Percentiles rank a stretch among this genome's conserved stretches.
Conservation (phyloP, 1,284 basidiomycete species). For the Trametes sp. region DNA sequence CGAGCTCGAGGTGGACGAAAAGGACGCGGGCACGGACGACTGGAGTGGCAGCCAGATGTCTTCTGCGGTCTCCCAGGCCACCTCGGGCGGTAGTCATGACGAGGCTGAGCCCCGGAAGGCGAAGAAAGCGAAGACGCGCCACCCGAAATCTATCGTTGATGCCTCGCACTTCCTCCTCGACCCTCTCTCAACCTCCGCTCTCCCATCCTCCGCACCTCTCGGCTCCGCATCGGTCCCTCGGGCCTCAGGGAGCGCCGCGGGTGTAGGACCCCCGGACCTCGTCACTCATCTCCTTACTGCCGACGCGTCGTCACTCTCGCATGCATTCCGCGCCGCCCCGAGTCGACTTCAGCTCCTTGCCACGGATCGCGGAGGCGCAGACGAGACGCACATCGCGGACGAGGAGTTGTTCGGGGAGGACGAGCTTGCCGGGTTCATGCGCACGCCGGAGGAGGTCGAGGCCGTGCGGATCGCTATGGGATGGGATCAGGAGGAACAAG, state of each 20-base stretch:
- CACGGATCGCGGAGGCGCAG: conserved; percentile 57
- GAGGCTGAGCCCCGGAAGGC: conserved; percentile 17
- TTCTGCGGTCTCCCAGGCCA: conserved; percentile 7
- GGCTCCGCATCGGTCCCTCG: conserved; percentile 11
- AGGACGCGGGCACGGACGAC: conserved; percentile 41
- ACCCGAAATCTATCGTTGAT: conserved; percentile 48
- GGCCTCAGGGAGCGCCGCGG: neutral
- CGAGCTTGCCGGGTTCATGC: conserved; percentile 51
- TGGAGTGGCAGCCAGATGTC: conserved; percentile 20
- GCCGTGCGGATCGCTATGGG: conserved; percentile 45
- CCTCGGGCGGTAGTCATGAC: conserved; percentile 19
- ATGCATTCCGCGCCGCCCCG: conserved; percentile 46
- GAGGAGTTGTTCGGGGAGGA: conserved; percentile 54
- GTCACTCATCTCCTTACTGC: conserved; percentile 60
- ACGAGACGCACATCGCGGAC: conserved; percentile 47
- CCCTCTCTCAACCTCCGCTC: conserved; percentile 48
- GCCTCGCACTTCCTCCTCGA: conserved; percentile 64
- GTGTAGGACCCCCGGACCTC: conserved; percentile 24
- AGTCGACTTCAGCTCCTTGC: conserved; percentile 70
- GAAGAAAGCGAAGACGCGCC: conserved; percentile 52
- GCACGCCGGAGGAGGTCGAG: conserved; percentile 45
- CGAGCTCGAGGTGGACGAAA: conserved; percentile 47
- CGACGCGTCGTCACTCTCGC: conserved; percentile 44
- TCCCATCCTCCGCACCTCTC: conserved; percentile 33
- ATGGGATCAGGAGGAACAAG: conserved; percentile 38